Evolutionary conservation across 179 eudicot species (phyloP).

Genomic region (Amaranthus tricolor): DNA sequence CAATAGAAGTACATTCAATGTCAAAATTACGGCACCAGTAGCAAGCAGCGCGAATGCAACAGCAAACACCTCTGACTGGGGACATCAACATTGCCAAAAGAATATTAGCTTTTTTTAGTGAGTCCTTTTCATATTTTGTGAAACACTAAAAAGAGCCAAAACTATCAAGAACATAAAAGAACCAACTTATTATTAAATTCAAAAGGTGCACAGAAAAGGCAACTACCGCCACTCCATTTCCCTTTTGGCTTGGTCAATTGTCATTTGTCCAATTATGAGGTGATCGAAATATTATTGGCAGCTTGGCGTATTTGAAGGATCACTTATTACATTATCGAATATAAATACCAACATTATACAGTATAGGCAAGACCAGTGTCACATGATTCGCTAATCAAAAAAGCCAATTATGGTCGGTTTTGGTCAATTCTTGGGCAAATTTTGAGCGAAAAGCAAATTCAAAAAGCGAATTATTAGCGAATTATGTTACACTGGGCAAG

Average conservation of each 20-base stretch:
- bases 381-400: too few relatives aligned
- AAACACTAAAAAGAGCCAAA: neutral
- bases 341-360: neutral
- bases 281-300: neutral
- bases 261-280: neutral
- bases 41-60: slow-evolving; percentile 97
- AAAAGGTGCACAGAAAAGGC: neutral
- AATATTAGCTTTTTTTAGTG: neutral
- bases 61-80: slow-evolving; percentile 94
- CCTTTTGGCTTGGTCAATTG: neutral
- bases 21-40: slow-evolving; percentile 90
- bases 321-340: neutral
- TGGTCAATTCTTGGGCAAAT: too few relatives aligned
- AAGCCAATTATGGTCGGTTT: too few relatives aligned
- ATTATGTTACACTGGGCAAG: too few relatives aligned
- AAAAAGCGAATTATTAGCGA: neutral
- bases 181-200: neutral
- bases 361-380: neutral
- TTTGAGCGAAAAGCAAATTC: neutral
- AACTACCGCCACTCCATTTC: neutral
- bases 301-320: neutral
- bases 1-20: slow-evolving; percentile 87
- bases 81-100: slow-evolving; percentile 15
- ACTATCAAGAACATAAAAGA: neutral
- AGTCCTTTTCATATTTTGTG: neutral